These are phyloP conservation scores for Aspergillus nidulans DNA, from an alignment of 495 filamentous ascomycete species.

Conservation along the genomic window DNA sequence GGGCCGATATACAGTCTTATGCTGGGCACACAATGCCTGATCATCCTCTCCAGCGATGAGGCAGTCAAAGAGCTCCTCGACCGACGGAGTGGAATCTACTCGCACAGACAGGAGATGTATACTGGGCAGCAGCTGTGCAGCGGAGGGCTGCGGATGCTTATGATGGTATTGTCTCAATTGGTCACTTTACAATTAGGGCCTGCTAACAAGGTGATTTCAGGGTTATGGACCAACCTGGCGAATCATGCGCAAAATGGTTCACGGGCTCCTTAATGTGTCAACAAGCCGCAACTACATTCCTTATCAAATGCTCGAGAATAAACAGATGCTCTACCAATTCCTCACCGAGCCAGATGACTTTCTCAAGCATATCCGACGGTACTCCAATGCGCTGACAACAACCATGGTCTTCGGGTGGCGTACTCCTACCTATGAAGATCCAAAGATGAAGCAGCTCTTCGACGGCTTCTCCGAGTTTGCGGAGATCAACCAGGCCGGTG, in stretches of 20 bases:
- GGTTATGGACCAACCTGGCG: slow-evolving; percentile 30
- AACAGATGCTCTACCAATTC: slow-evolving; percentile 26
- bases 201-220: slow-evolving; percentile 3
- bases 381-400: slow-evolving; percentile 51
- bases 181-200: neutral
- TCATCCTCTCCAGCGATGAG: slow-evolving; percentile 56
- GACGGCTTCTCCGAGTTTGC: slow-evolving; percentile 46
- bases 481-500: slow-evolving; percentile 35
- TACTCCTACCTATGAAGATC: slow-evolving; percentile 42
- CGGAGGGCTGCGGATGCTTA: slow-evolving; percentile 26
- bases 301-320: slow-evolving; percentile 39
- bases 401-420: slow-evolving; percentile 55
- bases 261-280: slow-evolving; percentile 26
- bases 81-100: slow-evolving; percentile 56
- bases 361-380: slow-evolving; percentile 49
- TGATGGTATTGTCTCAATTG: slow-evolving; percentile 24
- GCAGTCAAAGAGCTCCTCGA: slow-evolving; percentile 57
- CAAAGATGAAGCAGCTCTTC: slow-evolving; percentile 49
- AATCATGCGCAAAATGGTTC: slow-evolving; percentile 18
- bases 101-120: slow-evolving; percentile 51
- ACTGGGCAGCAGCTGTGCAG: slow-evolving; percentile 34
- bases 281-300: slow-evolving; percentile 35
- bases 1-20: slow-evolving; percentile 59
- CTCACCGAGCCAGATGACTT: slow-evolving; percentile 33
- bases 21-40: slow-evolving; percentile 51